Percentiles rank a stretch among this genome's conserved stretches.
phyloP scores from a whole-genome alignment of 768 basidiomycete genomes.

The Hortiboletus campestris region DNA sequence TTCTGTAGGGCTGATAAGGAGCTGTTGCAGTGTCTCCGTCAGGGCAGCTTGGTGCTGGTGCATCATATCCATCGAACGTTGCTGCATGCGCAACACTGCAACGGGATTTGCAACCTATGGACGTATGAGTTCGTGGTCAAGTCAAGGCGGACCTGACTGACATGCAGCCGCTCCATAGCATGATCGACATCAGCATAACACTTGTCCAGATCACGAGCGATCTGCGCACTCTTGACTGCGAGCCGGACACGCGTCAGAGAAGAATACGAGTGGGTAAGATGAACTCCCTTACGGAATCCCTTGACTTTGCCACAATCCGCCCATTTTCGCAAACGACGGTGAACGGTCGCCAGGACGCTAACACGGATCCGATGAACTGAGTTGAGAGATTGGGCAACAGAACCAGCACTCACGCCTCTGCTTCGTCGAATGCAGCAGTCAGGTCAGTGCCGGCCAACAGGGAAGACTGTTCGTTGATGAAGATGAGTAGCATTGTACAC shows the following conservation, averaged over 20 bases:
- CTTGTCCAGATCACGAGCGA: constrained; percentile 44
- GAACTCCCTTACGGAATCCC: constrained; percentile 37
- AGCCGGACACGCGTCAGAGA: constrained; percentile 3
- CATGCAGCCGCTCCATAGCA: constrained; percentile 44
- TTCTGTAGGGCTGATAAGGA: constrained; percentile 39
- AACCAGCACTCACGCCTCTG: constrained; percentile 38
- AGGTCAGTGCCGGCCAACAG: constrained; percentile 42
- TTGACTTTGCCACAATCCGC: constrained; percentile 37
- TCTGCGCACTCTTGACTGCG: constrained; percentile 46
- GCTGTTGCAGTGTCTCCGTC: constrained; percentile 39
- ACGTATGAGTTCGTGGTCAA: not conserved
- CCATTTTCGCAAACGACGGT: constrained; percentile 39
- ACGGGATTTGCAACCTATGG: constrained; percentile 24
- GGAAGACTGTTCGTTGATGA: constrained; percentile 40
- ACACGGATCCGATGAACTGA: not conserved
- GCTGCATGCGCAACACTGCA: constrained; percentile 29
- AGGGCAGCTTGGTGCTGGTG: constrained; percentile 32
- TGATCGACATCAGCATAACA: constrained; percentile 43
- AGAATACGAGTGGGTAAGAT: not conserved
- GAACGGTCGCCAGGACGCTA: constrained; percentile 44
- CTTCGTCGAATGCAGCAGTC: constrained; percentile 41
- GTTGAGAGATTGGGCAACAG: not conserved
- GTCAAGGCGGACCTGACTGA: constrained; percentile 18
- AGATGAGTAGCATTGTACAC: constrained; percentile 39
- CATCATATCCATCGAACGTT: constrained; percentile 27